A percentile compares a stretch with the other conserved stretches of the same genome.
phyloP scores from a whole-genome alignment of 1,284 basidiomycete genomes.

The Boletus mariae region DNA sequence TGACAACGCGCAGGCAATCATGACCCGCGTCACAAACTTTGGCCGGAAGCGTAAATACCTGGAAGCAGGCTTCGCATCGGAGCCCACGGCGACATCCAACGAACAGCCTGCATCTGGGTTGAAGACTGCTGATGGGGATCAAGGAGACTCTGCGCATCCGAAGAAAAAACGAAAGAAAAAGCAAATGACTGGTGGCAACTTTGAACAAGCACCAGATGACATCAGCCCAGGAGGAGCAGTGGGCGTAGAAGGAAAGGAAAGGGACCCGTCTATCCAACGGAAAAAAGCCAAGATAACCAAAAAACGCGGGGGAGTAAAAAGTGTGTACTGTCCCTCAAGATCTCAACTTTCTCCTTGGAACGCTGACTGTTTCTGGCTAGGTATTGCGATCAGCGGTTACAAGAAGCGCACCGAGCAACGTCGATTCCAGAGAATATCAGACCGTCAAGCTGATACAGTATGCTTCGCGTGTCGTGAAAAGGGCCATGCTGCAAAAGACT shows the following conservation, averaged over 20 bases:
- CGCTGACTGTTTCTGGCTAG: constrained; percentile 13
- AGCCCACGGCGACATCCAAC: constrained; percentile 6
- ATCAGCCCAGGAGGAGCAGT: not conserved
- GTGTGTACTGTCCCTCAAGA: not conserved
- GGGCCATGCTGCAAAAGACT: constrained; percentile 84
- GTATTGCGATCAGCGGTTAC: constrained; percentile 29
- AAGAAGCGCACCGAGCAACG: constrained; percentile 54
- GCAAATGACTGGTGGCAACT: constrained; percentile 20
- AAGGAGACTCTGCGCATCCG: constrained; percentile 22
- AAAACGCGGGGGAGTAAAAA: constrained; percentile 10
- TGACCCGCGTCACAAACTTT: constrained; percentile 73
- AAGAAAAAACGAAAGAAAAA: constrained; percentile 46
- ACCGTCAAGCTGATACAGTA: constrained; percentile 57
- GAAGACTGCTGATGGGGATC: constrained; percentile 5
- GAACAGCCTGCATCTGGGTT: constrained; percentile 4
- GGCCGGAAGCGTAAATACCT: constrained; percentile 68
- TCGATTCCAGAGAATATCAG: constrained; percentile 62
- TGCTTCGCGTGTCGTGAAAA: constrained; percentile 88
- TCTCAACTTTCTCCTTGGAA: constrained; percentile 1
- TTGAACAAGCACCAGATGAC: constrained; percentile 8
- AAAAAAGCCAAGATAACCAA: constrained; percentile 5
- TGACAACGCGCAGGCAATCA: constrained; percentile 24
- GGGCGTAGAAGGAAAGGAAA: not conserved
- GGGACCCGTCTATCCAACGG: not conserved
- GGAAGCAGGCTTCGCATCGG: constrained; percentile 52